Evolutionary conservation across 75 land plant species (phyloP), one percentile per base, ranked within the genome.

Genomic region (Cryptomeria japonica): DNA sequence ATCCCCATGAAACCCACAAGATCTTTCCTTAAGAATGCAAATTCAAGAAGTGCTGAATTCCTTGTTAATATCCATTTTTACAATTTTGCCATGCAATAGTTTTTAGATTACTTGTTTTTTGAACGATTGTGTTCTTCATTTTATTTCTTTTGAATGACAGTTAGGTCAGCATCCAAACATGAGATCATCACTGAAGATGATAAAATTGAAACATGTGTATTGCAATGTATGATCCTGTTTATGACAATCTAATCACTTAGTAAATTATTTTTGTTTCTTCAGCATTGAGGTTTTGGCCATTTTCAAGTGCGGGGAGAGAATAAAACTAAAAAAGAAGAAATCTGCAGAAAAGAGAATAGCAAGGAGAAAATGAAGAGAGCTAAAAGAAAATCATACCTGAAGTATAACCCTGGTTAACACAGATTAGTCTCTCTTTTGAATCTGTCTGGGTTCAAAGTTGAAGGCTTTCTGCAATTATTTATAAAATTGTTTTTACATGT

Each of bases 281-380:
- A 97, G 99, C 88, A 95, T 97, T 86, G 99, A 97, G 89, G 91
- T 96, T 5, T 91, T 97, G 56, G 99, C 99, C 9, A 90, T 97
- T 46, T 97, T 97, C 93, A 94, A 93, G 87, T 91, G 92, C 61
- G 96, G 97, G n/a, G 87, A 88, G 22, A 83, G 86, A 49, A 51
- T n/a, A 36, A n/a, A 38, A 1, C 77, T 34, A 13, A 92, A 88
- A 88, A 93, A 93, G 86, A 95, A 92, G 90, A 93, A 91, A 72
- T 56, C 86, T 73, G 14, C 77, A 9, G 76, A 37, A 31, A 73
- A 73, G 32, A 73, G 5, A 6, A 31, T 0, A 9, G 76, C 76
- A 73, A 73, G 37, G 37, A 73, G 77, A 34, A 73, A 73, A 73
- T 12, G 32, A 32, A 70, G 73, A 70, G 19, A 70, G n/a, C n/a